Percentiles rank a stretch among this genome's conserved stretches.
Conservation (phyloP, 345 rosid species). For the Schrenkiella parvula region DNA sequence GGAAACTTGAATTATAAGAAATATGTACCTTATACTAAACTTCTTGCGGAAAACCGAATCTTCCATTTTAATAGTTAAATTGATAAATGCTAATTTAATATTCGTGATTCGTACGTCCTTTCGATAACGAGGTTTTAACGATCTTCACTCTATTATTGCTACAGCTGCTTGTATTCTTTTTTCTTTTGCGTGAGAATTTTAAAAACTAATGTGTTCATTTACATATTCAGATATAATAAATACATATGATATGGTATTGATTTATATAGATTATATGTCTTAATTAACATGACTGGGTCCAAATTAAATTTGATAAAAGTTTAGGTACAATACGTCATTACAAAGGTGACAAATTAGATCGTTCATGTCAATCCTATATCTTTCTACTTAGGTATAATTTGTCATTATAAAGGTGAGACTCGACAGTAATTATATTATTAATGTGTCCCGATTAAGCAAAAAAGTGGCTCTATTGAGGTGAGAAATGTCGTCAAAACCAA, state of each 20-base stretch:
- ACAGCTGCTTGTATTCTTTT: background rate
- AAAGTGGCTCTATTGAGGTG: background rate
- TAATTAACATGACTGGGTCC: background rate
- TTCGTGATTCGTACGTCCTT: slow-evolving; percentile 20
- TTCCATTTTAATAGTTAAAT: background rate
- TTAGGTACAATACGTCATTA: too few species aligned
- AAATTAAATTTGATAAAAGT: too few species aligned
- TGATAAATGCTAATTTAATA: slow-evolving; percentile 6
- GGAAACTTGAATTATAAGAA: slow-evolving; percentile 30
- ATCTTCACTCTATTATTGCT: slow-evolving; percentile 8
- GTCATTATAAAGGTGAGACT: background rate
- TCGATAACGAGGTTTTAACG: slow-evolving; percentile 37
- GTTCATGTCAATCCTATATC: background rate
- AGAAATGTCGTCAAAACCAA: slow-evolving; percentile 3
- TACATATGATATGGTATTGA: background rate
- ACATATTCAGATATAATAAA: background rate
- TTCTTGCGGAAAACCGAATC: background rate
- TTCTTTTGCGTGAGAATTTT: slow-evolving; percentile 21
- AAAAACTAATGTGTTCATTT: background rate
- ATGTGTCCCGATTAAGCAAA: background rate
- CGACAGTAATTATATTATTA: background rate
- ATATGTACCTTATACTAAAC: background rate
- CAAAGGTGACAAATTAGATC: too few species aligned
- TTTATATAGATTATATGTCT: background rate
- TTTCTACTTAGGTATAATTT: background rate